Percentiles rank a stretch among this genome's conserved stretches.
These are phyloP conservation scores for Lavandula angustifolia DNA, from an alignment of 257 asterid species.

Conservation along the genomic window DNA sequence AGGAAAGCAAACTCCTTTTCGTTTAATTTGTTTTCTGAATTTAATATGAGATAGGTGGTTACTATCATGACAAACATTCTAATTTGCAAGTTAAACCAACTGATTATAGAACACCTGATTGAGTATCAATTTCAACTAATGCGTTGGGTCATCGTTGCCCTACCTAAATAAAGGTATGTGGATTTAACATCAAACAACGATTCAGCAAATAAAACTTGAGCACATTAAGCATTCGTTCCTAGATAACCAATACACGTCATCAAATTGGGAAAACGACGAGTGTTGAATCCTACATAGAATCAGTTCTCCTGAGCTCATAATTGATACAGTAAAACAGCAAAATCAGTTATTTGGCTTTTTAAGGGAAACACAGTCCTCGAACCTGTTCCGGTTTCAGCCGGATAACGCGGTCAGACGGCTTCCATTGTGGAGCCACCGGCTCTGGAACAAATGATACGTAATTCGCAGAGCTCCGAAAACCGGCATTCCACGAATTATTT, in stretches of 20 bases:
- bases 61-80: conserved; percentile 7
- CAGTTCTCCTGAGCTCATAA: conserved; percentile 21
- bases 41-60: neutral
- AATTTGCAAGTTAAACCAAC: neutral
- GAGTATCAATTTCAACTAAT: conserved; percentile 7
- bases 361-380: conserved; percentile 11
- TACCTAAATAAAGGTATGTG: neutral
- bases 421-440: conserved; percentile 62
- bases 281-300: conserved; percentile 13
- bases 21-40: neutral
- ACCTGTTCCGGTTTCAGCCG: conserved; percentile 78
- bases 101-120: neutral
- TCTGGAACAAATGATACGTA: conserved; percentile 50
- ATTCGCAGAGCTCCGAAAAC: conserved; percentile 52
- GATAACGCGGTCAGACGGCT: conserved; percentile 78
- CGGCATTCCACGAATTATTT: conserved; percentile 37
- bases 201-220: conserved; percentile 1
- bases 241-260: conserved; percentile 4
- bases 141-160: conserved; percentile 2
- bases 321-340: conserved; percentile 1
- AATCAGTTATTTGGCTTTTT: neutral
- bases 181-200: conserved; percentile 3
- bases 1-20: conserved; percentile 8
- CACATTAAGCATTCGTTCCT: neutral
- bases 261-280: neutral